These are phyloP conservation scores for Cryphonectria parasitica DNA, from an alignment of 2,329 filamentous ascomycete genomes.

Conservation along the genomic window DNA sequence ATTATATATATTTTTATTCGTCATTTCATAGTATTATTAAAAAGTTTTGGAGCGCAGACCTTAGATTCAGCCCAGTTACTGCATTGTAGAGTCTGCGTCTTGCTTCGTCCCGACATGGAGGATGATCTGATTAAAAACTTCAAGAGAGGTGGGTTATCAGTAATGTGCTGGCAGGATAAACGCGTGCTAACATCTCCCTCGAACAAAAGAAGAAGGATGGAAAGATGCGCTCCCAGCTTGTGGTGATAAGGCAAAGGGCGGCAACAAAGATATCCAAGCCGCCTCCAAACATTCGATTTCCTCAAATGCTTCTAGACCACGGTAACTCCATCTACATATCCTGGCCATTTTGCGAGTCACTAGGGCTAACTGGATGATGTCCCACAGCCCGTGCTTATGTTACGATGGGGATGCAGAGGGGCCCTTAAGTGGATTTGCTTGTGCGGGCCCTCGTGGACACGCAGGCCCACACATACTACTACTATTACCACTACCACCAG, in stretches of 20 bases:
- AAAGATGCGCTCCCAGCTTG: no score
- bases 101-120: not conserved
- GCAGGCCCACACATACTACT: not conserved
- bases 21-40: no score
- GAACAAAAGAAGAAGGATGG: not conserved
- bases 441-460: not conserved
- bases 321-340: not conserved
- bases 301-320: not conserved
- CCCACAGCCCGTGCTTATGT: not conserved
- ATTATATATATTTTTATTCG: no score
- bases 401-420: not conserved
- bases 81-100: no score
- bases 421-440: not conserved
- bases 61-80: no score
- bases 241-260: not conserved
- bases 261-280: not conserved
- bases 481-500: not conserved
- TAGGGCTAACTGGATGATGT: not conserved
- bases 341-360: no score
- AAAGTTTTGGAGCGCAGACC: no score
- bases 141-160: not conserved
- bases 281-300: not conserved
- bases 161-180: not conserved
- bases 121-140: not conserved
- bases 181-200: not conserved